These are phyloP conservation scores for Podospora conica DNA, from an alignment of 495 filamentous ascomycete genomes.

Conservation along the genomic window DNA sequence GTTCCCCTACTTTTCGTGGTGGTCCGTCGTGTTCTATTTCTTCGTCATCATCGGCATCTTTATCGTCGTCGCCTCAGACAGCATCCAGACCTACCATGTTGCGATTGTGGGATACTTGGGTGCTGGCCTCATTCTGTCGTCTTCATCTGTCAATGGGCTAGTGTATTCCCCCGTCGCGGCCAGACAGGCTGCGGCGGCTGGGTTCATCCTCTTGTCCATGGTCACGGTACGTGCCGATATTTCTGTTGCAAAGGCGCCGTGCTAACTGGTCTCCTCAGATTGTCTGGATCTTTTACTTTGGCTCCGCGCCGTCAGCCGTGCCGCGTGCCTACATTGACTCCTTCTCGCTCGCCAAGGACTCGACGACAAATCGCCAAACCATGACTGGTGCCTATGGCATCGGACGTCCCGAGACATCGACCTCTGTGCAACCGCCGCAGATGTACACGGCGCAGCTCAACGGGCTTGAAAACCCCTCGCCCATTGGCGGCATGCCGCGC, in stretches of 20 bases:
- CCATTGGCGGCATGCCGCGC: constrained; percentile 65
- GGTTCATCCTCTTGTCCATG: constrained; percentile 94
- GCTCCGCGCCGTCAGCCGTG: constrained; percentile 80
- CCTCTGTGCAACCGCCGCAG: constrained; percentile 72
- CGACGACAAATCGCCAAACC: constrained; percentile 58
- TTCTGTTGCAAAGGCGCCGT: background rate
- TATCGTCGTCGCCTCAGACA: constrained; percentile 73
- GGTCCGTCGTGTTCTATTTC: constrained; percentile 78
- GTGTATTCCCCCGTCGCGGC: constrained; percentile 65
- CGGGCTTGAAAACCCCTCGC: constrained; percentile 93
- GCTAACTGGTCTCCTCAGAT: constrained; percentile 51
- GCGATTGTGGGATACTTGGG: constrained; percentile 86
- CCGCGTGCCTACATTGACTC: constrained; percentile 92
- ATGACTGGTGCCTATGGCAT: constrained; percentile 54
- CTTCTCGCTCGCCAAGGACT: constrained; percentile 88
- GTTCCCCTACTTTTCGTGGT: constrained; percentile 88
- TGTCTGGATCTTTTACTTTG: constrained; percentile 98
- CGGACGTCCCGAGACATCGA: constrained; percentile 72
- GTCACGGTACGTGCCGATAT: constrained; percentile 62
- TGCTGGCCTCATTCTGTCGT: constrained; percentile 74
- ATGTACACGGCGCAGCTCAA: constrained; percentile 96
- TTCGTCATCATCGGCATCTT: constrained; percentile 73
- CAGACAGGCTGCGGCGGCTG: constrained; percentile 81
- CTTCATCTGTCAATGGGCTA: constrained; percentile 73
- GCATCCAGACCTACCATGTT: constrained; percentile 78